A percentile compares a stretch with the other conserved stretches of the same genome.
Evolutionary conservation across 805 yeast genomes (phyloP).

Genomic region (Ascoidea rubescens): DNA sequence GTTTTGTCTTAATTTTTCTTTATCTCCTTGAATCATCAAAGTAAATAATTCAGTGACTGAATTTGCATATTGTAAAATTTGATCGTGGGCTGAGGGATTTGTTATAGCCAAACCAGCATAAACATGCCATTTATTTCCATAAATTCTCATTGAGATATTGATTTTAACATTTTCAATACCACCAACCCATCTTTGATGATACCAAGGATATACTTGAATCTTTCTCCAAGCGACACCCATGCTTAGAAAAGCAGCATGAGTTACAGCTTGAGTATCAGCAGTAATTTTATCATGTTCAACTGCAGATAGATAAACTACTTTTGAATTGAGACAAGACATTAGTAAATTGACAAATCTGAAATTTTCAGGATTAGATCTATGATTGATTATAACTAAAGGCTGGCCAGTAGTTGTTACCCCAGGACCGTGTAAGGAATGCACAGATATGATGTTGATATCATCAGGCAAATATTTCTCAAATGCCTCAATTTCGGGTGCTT

Average conservation of each 20-base stretch:
- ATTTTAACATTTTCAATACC: constrained; percentile 94
- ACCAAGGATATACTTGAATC: constrained; percentile 81
- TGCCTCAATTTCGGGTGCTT: constrained; percentile 78
- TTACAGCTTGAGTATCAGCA: constrained; percentile 97
- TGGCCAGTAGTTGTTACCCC: constrained; percentile 80
- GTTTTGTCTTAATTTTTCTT: constrained; percentile 42
- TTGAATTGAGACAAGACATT: constrained; percentile 64
- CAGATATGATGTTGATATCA: constrained; percentile 72
- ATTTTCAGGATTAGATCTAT: constrained; percentile 36
- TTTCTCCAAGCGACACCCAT: constrained; percentile 97
- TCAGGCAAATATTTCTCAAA: constrained; percentile 62
- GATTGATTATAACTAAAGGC: constrained; percentile 78
- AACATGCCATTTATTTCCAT: constrained; percentile 93
- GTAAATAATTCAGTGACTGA: constrained; percentile 76
- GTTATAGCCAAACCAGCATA: constrained; percentile 96
- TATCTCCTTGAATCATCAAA: constrained; percentile 61
- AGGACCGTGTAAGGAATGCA: constrained; percentile 95
- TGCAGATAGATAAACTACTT: constrained; percentile 66
- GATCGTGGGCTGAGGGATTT: constrained; percentile 87
- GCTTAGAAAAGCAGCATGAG: constrained; percentile 91
- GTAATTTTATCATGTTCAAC: constrained; percentile 87
- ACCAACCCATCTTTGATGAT: constrained; percentile 68
- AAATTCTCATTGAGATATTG: constrained; percentile 83
- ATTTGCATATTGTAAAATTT: constrained; percentile 77
- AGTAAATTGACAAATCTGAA: constrained; percentile 48